Percentiles rank a stretch among this genome's conserved stretches.
Conservation (phyloP, 495 filamentous ascomycete species). For the Collariella sp. region DNA sequence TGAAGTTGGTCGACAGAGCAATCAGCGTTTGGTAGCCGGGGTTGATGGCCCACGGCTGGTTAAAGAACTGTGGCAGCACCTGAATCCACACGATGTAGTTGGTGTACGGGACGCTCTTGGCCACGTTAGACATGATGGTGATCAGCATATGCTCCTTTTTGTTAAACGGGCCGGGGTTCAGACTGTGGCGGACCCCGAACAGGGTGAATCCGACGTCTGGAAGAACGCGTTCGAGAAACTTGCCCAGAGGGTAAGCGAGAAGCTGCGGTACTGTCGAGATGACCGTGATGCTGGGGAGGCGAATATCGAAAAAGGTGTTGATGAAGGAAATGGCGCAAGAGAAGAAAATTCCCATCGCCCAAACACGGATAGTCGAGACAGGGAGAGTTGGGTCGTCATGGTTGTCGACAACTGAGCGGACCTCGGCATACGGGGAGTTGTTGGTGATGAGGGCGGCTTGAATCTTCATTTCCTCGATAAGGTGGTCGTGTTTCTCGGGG, state of each 20-base stretch:
- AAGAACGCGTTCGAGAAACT: constrained; percentile 24
- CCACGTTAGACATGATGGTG: constrained; percentile 39
- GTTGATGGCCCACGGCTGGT: constrained; percentile 31
- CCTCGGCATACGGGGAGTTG: constrained; percentile 42
- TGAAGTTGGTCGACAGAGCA: constrained; percentile 39
- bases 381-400: constrained; percentile 35
- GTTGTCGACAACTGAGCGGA: constrained; percentile 43
- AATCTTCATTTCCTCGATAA: constrained; percentile 38
- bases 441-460: constrained; percentile 36
- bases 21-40: constrained; percentile 38
- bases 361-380: constrained; percentile 33
- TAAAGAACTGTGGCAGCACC: constrained; percentile 34
- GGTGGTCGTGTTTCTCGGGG: constrained; percentile 29
- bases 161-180: constrained; percentile 45
- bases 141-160: constrained; percentile 47
- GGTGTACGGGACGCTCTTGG: constrained; percentile 31
- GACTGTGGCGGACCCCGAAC: constrained; percentile 29
- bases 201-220: constrained; percentile 33
- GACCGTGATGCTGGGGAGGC: constrained; percentile 32
- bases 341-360: constrained; percentile 34
- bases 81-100: constrained; percentile 41
- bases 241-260: constrained; percentile 34
- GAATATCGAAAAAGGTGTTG: constrained; percentile 37
- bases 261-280: constrained; percentile 32
- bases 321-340: constrained; percentile 31